A percentile compares a stretch with the other conserved stretches of the same genome.
Conservation (phyloP, 2,329 filamentous ascomycete genomes). For the Aspergillus tamarii region DNA sequence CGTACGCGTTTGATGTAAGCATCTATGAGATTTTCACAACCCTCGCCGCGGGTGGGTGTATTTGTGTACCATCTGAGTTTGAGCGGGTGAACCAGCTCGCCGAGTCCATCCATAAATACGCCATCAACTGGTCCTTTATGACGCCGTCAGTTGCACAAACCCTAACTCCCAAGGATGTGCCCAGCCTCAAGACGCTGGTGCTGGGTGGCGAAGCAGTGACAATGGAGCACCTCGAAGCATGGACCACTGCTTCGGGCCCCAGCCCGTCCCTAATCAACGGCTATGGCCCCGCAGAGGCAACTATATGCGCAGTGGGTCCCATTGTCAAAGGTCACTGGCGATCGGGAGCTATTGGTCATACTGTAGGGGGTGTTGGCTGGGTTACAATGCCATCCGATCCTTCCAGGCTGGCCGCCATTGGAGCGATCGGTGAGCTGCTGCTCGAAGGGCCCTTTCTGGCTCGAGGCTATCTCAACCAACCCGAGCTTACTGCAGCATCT, state of each 20-base stretch:
- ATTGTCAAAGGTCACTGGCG: constrained; percentile 38
- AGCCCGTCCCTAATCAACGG: constrained; percentile 38
- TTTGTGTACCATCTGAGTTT: constrained; percentile 54
- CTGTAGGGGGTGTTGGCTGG: constrained; percentile 42
- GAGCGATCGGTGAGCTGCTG: not conserved
- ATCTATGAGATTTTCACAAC: constrained; percentile 56
- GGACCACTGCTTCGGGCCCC: too few species aligned
- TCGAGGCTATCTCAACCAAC: not conserved
- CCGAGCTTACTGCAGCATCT: too few species aligned
- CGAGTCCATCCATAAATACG: constrained; percentile 50
- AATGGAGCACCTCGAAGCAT: too few species aligned
- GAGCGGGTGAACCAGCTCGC: constrained; percentile 50
- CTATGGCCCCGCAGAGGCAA: constrained; percentile 42
- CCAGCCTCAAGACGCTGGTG: constrained; percentile 38
- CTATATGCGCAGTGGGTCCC: constrained; percentile 24
- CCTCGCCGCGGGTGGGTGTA: constrained; percentile 55
- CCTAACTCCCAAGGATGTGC: constrained; percentile 40
- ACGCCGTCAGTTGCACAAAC: constrained; percentile 57
- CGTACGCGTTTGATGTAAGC: constrained; percentile 54
- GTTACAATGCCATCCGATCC: constrained; percentile 28
- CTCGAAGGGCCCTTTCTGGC: not conserved
- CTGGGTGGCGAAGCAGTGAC: constrained; percentile 28
- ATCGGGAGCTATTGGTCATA: too few species aligned
- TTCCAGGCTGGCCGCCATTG: not conserved
- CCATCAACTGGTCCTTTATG: constrained; percentile 57